These are phyloP conservation scores for Gossypium davidsonii DNA, from an alignment of 441 rosid species.

Conservation along the genomic window DNA sequence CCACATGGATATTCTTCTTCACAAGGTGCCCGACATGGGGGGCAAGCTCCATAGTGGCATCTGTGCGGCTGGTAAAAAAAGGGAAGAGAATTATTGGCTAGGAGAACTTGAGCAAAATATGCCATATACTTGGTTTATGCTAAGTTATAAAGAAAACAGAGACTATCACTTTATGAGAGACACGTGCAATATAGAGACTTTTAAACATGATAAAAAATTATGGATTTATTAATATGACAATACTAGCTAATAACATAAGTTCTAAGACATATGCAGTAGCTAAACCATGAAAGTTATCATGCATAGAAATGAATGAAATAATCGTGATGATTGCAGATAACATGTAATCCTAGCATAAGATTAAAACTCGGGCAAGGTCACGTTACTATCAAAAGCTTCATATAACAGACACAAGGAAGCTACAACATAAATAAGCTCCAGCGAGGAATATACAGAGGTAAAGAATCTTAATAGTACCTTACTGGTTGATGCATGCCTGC, in stretches of 20 bases:
- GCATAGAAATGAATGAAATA: background rate
- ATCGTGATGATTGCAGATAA: background rate
- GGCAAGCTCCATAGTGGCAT: constrained; percentile 94
- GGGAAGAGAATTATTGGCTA: constrained; percentile 4
- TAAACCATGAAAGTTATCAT: background rate
- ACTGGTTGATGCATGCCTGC: constrained; percentile 59
- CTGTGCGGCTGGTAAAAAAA: constrained; percentile 59
- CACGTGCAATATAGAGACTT: background rate
- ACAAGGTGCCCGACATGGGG: constrained; percentile 65
- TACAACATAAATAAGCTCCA: background rate
- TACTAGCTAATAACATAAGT: background rate
- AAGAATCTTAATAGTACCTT: constrained; percentile 45
- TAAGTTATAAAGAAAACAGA: background rate
- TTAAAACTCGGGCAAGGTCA: background rate
- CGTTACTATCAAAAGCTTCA: background rate
- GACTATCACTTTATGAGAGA: background rate
- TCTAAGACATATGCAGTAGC: background rate
- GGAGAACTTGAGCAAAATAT: constrained; percentile 7
- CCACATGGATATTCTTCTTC: constrained; percentile 82
- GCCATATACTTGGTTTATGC: background rate
- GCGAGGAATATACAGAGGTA: background rate
- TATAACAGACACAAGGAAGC: background rate
- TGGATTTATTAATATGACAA: background rate
- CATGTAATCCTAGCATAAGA: background rate
- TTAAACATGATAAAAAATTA: background rate